Percentiles rank a stretch among this genome's conserved stretches.
Evolutionary conservation across 352 stramenopile species (phyloP).

Genomic region (Thalassiosira livingstoniorum): DNA sequence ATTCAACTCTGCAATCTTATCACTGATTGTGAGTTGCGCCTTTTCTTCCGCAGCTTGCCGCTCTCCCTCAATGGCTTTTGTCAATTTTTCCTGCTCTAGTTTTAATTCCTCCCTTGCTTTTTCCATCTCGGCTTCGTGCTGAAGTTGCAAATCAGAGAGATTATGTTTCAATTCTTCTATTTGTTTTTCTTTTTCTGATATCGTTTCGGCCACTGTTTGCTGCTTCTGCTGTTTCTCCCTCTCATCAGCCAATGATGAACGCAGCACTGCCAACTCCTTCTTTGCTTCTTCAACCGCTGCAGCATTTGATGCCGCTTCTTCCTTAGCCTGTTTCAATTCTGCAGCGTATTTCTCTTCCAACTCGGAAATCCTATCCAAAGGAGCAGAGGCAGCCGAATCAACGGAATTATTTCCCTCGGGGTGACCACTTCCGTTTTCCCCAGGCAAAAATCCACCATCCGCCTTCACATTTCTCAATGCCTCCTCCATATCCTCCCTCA

Average conservation of each 20-base stretch:
- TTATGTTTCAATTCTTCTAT: constrained; percentile 54
- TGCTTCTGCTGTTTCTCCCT: constrained; percentile 9
- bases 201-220: constrained; percentile 8
- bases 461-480: constrained; percentile 43
- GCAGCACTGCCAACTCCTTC: constrained; percentile 30
- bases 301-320: constrained; percentile 22
- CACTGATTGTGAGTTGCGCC: constrained; percentile 32
- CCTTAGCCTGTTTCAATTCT: constrained; percentile 46
- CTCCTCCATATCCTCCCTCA: constrained; percentile 66
- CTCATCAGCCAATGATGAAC: neutral
- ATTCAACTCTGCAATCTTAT: constrained; percentile 31
- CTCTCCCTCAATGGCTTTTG: constrained; percentile 28
- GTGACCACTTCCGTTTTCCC: constrained; percentile 14
- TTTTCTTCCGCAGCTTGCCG: constrained; percentile 24
- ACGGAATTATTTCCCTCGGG: neutral
- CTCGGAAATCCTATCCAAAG: constrained; percentile 54
- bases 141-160: constrained; percentile 51
- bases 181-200: constrained; percentile 58
- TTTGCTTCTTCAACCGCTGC: constrained; percentile 49
- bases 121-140: constrained; percentile 65
- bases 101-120: constrained; percentile 62
- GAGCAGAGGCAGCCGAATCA: neutral
- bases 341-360: constrained; percentile 56
- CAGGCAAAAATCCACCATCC: constrained; percentile 46
- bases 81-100: constrained; percentile 42